phyloP scores from a whole-genome alignment of 1,284 basidiomycete genomes.

The Fomitopsis pinicola region DNA sequence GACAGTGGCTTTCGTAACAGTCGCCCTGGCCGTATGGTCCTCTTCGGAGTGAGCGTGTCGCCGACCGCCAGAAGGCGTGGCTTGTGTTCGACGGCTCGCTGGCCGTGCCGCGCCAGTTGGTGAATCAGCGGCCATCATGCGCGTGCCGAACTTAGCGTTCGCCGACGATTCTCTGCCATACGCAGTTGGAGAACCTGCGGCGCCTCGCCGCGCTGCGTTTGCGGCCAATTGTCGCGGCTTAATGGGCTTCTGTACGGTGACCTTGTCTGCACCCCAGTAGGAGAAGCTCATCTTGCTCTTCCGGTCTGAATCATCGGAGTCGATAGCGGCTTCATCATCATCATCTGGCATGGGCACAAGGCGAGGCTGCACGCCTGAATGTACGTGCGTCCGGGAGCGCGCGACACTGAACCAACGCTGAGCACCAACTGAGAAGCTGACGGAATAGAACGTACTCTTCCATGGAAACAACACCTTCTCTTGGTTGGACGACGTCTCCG shows the following conservation, averaged over 20 bases:
- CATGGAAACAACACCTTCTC: constrained; percentile 76
- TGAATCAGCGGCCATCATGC: constrained; percentile 57
- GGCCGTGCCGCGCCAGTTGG: constrained; percentile 43
- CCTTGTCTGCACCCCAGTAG: constrained; percentile 85
- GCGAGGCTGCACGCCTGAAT: constrained; percentile 52
- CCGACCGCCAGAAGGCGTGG: constrained; percentile 47
- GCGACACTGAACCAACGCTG: constrained; percentile 49
- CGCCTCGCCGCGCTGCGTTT: constrained; percentile 42
- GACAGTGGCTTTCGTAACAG: constrained; percentile 65
- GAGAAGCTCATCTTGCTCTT: constrained; percentile 91
- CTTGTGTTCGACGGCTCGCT: constrained; percentile 55
- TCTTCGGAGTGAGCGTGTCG: constrained; percentile 48
- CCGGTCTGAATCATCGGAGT: constrained; percentile 80
- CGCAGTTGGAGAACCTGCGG: constrained; percentile 40
- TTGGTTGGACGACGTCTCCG: constrained; percentile 64
- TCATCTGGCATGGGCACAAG: constrained; percentile 70
- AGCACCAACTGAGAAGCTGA: constrained; percentile 1
- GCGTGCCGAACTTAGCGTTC: constrained; percentile 80
- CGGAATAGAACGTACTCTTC: constrained; percentile 62
- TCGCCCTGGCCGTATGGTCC: constrained; percentile 59
- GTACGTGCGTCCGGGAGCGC: constrained; percentile 58
- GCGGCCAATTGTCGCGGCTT: constrained; percentile 41
- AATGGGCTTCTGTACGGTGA: constrained; percentile 76
- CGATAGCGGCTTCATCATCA: constrained; percentile 44
- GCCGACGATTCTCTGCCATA: constrained; percentile 78